These are phyloP conservation scores for Ceratocystis huliohia DNA, from an alignment of 2,329 filamentous ascomycete genomes.

Conservation along the genomic window DNA sequence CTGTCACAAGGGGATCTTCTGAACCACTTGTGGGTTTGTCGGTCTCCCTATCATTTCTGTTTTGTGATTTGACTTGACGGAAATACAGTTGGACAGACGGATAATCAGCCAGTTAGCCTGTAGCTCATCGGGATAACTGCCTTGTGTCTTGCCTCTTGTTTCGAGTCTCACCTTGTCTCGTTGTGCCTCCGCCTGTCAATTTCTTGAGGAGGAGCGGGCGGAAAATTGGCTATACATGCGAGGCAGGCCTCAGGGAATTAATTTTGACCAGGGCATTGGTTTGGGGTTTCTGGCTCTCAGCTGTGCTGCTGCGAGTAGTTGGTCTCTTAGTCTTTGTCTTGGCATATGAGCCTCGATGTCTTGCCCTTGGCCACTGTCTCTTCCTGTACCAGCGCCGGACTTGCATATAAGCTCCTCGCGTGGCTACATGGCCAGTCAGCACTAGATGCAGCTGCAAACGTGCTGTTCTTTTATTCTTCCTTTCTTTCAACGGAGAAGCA, in stretches of 20 bases:
- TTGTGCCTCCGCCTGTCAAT: not conserved
- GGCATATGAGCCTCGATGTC: no score
- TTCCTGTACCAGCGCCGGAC: not conserved
- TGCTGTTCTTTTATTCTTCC: not conserved
- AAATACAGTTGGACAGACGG: not conserved
- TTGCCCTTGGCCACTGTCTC: no score
- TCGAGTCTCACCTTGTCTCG: not conserved
- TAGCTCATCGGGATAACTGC: not conserved
- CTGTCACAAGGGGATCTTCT: no score
- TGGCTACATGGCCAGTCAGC: not conserved
- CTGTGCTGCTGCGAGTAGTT: no score
- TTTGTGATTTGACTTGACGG: no score
- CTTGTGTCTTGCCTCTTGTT: slow-evolving; percentile 4
- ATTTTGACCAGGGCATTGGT: no score
- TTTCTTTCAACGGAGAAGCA: not conserved
- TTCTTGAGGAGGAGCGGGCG: not conserved
- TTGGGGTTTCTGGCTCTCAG: no score
- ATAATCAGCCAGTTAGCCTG: not conserved
- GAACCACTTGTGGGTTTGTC: no score
- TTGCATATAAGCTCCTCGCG: not conserved
- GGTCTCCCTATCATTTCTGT: no score
- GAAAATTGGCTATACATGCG: not conserved
- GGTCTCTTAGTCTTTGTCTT: no score
- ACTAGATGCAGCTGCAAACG: not conserved
- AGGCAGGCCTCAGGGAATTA: no score